Conservation (phyloP, 164 flowering plant species). For the Sextonia rubra region DNA sequence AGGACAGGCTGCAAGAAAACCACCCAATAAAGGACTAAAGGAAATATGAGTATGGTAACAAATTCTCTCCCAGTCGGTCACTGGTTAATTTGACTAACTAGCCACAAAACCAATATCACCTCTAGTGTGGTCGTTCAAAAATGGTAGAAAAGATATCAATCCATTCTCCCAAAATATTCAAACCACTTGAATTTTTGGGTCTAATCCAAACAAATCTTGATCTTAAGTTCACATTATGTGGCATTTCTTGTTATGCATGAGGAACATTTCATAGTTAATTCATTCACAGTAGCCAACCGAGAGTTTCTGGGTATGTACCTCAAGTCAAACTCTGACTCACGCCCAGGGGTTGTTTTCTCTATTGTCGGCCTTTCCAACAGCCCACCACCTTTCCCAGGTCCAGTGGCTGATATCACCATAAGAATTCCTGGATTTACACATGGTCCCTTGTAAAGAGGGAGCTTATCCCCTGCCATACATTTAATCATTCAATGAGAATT, state of each 20-base stretch:
- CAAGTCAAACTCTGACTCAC: conserved; percentile 62
- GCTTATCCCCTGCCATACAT: conserved; percentile 43
- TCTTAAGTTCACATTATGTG: no score
- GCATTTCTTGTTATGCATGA: no score
- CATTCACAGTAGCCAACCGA: background rate
- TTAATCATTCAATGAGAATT: background rate
- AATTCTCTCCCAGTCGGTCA: no score
- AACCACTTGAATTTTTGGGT: background rate
- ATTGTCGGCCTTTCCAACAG: conserved; percentile 56
- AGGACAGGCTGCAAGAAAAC: background rate
- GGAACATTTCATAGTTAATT: no score
- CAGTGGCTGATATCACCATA: conserved; percentile 37
- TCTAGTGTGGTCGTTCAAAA: no score
- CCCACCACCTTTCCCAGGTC: conserved; percentile 61
- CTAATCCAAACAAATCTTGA: background rate
- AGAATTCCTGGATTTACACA: conserved; percentile 32
- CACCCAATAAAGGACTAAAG: no score
- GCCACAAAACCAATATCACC: no score
- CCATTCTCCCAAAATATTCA: no score
- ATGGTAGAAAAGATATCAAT: no score
- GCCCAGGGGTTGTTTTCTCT: conserved; percentile 61
- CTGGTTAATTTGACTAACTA: no score
- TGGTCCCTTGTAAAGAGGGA: conserved; percentile 31
- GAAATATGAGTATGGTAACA: no score
- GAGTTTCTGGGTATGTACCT: conserved; percentile 30